A percentile compares a stretch with the other conserved stretches of the same genome.
Evolutionary conservation across 2,329 filamentous ascomycete genomes (phyloP).

Genomic region (Alternaria consortialis): DNA sequence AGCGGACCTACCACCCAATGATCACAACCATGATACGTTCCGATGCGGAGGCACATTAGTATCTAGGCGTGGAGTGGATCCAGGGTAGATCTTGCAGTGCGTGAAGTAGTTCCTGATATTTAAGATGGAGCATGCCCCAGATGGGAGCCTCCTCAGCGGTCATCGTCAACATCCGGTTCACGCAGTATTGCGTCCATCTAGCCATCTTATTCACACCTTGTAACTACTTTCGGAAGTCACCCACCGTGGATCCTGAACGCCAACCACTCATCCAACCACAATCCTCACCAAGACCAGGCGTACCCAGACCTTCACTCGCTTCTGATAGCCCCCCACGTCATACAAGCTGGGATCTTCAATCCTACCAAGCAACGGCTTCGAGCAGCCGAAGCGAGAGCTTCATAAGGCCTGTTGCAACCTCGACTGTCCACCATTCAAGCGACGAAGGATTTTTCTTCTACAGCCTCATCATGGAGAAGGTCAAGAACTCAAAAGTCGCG

Average conservation of each 20-base stretch:
- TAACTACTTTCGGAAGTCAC: slow-evolving; percentile 2
- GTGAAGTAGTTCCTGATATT: slow-evolving; percentile 10
- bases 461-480: slow-evolving; percentile 52
- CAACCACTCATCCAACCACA: slow-evolving; percentile 35
- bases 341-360: slow-evolving; percentile 34
- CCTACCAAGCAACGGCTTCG: slow-evolving; percentile 29
- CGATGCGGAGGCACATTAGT: slow-evolving; percentile 14
- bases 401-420: slow-evolving; percentile 32
- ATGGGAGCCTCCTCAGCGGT: not conserved
- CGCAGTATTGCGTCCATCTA: not conserved
- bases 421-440: slow-evolving; percentile 25
- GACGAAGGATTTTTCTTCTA: slow-evolving; percentile 21
- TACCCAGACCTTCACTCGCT: slow-evolving; percentile 25
- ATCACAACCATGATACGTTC: slow-evolving; percentile 5
- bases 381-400: slow-evolving; percentile 31
- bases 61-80: slow-evolving; percentile 10
- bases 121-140: slow-evolving; percentile 23
- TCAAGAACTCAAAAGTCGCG: slow-evolving; percentile 50
- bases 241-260: slow-evolving; percentile 33
- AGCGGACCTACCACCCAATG: slow-evolving; percentile 26
- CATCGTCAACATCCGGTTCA: not conserved
- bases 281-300: slow-evolving; percentile 22
- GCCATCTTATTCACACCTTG: not conserved
- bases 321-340: slow-evolving; percentile 39
- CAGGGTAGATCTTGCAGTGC: slow-evolving; percentile 4